Percentiles rank a stretch among this genome's conserved stretches.
Conservation (phyloP, 2,329 filamentous ascomycete species). For the Chaetomium olivaceum region DNA sequence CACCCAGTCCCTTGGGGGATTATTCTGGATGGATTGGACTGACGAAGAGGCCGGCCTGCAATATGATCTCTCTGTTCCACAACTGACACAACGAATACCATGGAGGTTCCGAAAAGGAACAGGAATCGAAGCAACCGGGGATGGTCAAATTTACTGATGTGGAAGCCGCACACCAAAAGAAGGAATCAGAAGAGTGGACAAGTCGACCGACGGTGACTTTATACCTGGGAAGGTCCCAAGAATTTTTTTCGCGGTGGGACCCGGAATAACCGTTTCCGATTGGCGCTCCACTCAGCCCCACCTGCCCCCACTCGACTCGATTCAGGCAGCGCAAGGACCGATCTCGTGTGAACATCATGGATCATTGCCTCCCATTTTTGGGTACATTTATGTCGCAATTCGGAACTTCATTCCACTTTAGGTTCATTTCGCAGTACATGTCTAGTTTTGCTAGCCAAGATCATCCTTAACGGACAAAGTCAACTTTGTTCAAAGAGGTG, state of each 20-base stretch:
- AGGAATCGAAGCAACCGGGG: constrained; percentile 76
- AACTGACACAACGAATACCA: constrained; percentile 70
- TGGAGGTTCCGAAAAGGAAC: constrained; percentile 50
- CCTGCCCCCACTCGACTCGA: no score
- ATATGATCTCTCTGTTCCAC: constrained; percentile 75
- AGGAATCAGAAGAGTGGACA: not conserved
- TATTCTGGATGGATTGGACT: constrained; percentile 44
- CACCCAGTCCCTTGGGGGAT: constrained; percentile 43
- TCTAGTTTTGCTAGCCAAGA: no score
- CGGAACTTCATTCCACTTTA: no score
- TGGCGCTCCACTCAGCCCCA: no score
- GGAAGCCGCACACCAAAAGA: constrained; percentile 5
- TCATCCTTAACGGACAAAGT: no score
- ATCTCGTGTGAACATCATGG: no score
- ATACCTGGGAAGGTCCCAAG: not conserved
- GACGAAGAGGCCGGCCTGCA: constrained; percentile 65
- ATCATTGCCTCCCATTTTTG: no score
- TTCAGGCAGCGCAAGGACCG: no score
- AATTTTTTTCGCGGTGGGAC: not conserved
- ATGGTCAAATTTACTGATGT: constrained; percentile 1
- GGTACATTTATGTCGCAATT: no score
- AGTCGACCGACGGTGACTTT: not conserved
- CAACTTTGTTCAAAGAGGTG: no score
- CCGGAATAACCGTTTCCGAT: not conserved
- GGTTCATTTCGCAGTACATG: no score